phyloP scores from a whole-genome alignment of 148 eudicot genomes.

The Polygonum aviculare region DNA sequence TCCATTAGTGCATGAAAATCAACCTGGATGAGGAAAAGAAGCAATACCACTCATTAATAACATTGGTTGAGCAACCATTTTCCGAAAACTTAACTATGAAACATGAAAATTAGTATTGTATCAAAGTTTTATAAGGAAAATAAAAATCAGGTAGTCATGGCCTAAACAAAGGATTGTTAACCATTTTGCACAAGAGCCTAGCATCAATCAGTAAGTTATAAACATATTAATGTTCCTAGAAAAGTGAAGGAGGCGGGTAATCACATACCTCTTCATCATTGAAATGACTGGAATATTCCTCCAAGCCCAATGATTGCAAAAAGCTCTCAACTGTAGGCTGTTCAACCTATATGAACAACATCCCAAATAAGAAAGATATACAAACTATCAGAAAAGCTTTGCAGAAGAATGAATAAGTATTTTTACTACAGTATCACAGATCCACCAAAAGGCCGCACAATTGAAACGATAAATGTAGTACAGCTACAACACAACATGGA shows the following conservation, averaged over 20 bases:
- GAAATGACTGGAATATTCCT: constrained; percentile 52
- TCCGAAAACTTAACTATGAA: not conserved
- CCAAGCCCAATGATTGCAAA: constrained; percentile 65
- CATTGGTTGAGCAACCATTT: not conserved
- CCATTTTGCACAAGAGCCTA: not conserved
- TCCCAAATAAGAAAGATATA: not conserved
- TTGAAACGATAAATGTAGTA: not conserved
- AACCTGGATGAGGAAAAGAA: constrained; percentile 31
- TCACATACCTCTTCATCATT: constrained; percentile 81
- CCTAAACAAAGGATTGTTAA: not conserved
- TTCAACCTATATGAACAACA: constrained; percentile 43
- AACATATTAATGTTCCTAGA: not conserved
- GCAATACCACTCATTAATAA: not conserved
- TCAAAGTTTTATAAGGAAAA: not conserved
- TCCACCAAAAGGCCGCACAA: not conserved
- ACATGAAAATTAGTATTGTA: too few relatives aligned
- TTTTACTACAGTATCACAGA: not conserved
- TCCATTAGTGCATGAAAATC: constrained; percentile 75
- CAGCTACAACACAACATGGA: not conserved
- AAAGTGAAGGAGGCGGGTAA: not conserved
- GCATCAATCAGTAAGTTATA: not conserved
- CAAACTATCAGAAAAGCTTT: not conserved
- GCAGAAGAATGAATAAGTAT: not conserved
- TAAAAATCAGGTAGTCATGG: not conserved
- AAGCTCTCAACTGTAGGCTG: constrained; percentile 56